phyloP scores from a whole-genome alignment of 345 rosid species.

The Citrus hindsii region DNA sequence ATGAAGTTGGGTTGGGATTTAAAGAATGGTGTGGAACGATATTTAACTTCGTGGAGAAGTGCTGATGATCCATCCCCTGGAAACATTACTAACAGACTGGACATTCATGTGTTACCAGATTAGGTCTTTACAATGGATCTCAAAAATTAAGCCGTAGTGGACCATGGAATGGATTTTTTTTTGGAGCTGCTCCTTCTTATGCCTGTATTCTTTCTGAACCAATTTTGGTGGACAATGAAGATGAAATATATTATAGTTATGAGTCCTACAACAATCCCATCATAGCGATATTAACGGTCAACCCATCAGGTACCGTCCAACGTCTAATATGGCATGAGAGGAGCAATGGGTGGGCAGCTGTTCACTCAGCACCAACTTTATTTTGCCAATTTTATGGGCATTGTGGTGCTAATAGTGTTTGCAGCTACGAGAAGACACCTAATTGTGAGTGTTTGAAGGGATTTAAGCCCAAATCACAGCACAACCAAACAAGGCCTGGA shows the following conservation, averaged over 20 bases:
- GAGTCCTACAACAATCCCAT: not conserved
- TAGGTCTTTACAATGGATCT: constrained; percentile 5
- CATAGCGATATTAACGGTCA: not conserved
- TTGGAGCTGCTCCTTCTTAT: constrained; percentile 23
- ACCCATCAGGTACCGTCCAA: not conserved
- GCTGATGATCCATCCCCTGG: constrained; percentile 35
- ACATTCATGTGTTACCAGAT: constrained; percentile 19
- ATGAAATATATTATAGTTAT: constrained; percentile 19
- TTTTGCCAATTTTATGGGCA: constrained; percentile 20
- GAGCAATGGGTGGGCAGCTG: not conserved
- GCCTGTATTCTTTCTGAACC: not conserved
- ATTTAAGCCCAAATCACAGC: constrained; percentile 18
- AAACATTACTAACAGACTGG: constrained; percentile 10
- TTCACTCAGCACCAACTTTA: constrained; percentile 22
- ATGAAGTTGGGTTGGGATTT: constrained; percentile 44
- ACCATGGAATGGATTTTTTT: constrained; percentile 37
- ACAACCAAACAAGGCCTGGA: not conserved
- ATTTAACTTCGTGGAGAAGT: constrained; percentile 35
- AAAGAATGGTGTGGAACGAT: not conserved
- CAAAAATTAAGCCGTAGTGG: constrained; percentile 17
- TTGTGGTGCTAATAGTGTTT: constrained; percentile 22
- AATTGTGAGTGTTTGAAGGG: constrained; percentile 30
- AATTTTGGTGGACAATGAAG: constrained; percentile 6
- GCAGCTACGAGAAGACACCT: constrained; percentile 6
- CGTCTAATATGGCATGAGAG: constrained; percentile 13